phyloP scores from a whole-genome alignment of 345 rosid species.

The Nephelium lappaceum region DNA sequence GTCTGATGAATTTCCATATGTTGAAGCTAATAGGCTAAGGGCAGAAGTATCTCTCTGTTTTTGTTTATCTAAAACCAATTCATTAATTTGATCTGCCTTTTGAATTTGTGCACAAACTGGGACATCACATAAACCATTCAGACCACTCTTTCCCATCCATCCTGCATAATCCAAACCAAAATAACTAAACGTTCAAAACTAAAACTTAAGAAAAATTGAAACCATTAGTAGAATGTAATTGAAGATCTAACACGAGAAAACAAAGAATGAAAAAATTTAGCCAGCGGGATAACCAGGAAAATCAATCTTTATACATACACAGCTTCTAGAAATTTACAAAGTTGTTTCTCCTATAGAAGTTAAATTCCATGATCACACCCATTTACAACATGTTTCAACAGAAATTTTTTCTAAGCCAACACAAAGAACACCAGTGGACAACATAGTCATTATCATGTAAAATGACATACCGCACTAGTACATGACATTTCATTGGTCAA shows the following conservation, averaged over 20 bases:
- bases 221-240: not conserved
- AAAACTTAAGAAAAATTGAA: not conserved
- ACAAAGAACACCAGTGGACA: not conserved
- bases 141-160: conserved; percentile 33
- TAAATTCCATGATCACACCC: not conserved
- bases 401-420: not conserved
- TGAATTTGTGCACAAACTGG: conserved; percentile 45
- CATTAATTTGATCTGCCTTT: conserved; percentile 36
- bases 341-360: not conserved
- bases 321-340: not conserved
- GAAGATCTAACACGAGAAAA: not conserved
- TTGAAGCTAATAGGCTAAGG: conserved; percentile 76
- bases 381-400: not conserved
- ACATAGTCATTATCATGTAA: not conserved
- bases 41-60: conserved; percentile 49
- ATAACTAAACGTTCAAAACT: conserved; percentile 17
- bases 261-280: not conserved
- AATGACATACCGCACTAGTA: not conserved
- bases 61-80: conserved; percentile 34
- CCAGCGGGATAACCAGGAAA: not conserved
- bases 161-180: conserved; percentile 45
- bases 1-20: conserved; percentile 89
- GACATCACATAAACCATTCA: conserved; percentile 41
- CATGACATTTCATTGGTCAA: not conserved
- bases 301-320: not conserved